Percentiles rank a stretch among this genome's conserved stretches.
These are phyloP conservation scores for Anthoceros angustus DNA, from an alignment of 225 moss, liverwort and hornwort genomes.

Conservation along the genomic window DNA sequence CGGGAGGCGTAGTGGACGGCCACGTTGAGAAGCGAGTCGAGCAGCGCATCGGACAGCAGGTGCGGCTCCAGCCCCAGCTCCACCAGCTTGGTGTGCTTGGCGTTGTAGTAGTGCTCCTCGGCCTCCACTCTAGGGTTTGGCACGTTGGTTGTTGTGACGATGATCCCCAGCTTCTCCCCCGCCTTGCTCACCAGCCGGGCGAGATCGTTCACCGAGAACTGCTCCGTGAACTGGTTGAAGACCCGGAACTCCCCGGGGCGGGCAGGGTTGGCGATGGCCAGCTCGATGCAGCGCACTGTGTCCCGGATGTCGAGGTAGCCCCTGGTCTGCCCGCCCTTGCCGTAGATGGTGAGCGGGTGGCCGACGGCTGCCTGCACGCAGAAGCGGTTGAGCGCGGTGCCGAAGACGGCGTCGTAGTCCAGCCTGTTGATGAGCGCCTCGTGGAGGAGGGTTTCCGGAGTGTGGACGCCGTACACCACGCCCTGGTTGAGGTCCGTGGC, in stretches of 20 bases:
- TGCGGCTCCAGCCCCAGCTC: conserved; percentile 90
- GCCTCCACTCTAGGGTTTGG: conserved; percentile 80
- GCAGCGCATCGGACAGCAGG: conserved; percentile 56
- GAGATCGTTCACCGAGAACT: conserved; percentile 91
- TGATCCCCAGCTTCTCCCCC: conserved; percentile 63
- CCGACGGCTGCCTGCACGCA: conserved; percentile 96
- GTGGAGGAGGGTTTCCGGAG: conserved; percentile 56
- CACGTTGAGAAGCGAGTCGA: conserved; percentile 83
- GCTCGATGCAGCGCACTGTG: conserved; percentile 82
- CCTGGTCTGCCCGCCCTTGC: conserved; percentile 94
- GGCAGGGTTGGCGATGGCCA: conserved; percentile 78
- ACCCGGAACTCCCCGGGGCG: conserved; percentile 75
- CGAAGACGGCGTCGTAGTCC: conserved; percentile 85
- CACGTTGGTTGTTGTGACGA: conserved; percentile 52
- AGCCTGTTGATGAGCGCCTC: conserved; percentile 88
- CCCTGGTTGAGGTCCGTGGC: conserved; percentile 97
- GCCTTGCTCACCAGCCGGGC: conserved; percentile 66
- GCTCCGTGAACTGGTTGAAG: conserved; percentile 94
- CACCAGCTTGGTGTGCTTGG: conserved; percentile 80
- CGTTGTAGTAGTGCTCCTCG: conserved; percentile 98
- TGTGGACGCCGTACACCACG: conserved; percentile 88
- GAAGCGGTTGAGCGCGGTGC: conserved; percentile 91
- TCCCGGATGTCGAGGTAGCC: conserved; percentile 92
- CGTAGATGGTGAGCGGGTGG: conserved; percentile 83
- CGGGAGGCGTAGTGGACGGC: conserved; percentile 66